A percentile compares a stretch with the other conserved stretches of the same genome.
These are phyloP conservation scores for Paraconiothyrium brasiliense DNA, from an alignment of 2,329 filamentous ascomycete genomes.

Conservation along the genomic window DNA sequence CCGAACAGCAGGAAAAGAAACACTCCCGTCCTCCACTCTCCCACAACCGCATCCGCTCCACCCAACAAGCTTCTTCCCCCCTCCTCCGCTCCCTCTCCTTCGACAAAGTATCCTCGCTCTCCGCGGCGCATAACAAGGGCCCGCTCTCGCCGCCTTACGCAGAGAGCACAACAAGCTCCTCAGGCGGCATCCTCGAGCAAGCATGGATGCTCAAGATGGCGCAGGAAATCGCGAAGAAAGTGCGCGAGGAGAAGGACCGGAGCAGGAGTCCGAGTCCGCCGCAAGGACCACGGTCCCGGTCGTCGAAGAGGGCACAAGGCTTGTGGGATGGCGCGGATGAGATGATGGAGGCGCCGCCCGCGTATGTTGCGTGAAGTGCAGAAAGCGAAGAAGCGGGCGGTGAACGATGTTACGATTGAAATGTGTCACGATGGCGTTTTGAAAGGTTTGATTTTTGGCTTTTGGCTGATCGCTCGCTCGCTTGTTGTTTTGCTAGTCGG, in stretches of 20 bases:
- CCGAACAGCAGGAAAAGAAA: conserved; percentile 20
- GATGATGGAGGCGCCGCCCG: conserved; percentile 44
- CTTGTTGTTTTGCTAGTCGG: not conserved
- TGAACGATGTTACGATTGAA: not conserved
- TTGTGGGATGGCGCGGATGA: conserved; percentile 38
- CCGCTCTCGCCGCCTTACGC: conserved; percentile 33
- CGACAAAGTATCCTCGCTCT: conserved; percentile 40
- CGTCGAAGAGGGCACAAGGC: conserved; percentile 23
- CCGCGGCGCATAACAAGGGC: conserved; percentile 24
- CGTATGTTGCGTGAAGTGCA: conserved; percentile 42
- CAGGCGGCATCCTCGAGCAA: conserved; percentile 73
- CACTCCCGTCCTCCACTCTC: conserved; percentile 41
- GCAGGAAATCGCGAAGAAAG: conserved; percentile 85
- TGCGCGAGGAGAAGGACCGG: conserved; percentile 81
- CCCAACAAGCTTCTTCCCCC: conserved; percentile 46
- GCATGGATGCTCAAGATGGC: conserved; percentile 95
- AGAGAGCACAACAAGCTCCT: conserved; percentile 34
- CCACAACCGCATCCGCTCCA: conserved; percentile 40
- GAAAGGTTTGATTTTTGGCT: not conserved
- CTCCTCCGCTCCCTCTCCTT: conserved; percentile 49
- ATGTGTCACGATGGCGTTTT: not conserved
- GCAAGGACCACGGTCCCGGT: conserved; percentile 11
- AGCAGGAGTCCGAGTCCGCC: conserved; percentile 14
- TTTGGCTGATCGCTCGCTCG: not conserved
- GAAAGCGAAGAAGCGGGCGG: not conserved